Conservation (phyloP, 768 basidiomycete species). For the Dioszegia hungarica region DNA sequence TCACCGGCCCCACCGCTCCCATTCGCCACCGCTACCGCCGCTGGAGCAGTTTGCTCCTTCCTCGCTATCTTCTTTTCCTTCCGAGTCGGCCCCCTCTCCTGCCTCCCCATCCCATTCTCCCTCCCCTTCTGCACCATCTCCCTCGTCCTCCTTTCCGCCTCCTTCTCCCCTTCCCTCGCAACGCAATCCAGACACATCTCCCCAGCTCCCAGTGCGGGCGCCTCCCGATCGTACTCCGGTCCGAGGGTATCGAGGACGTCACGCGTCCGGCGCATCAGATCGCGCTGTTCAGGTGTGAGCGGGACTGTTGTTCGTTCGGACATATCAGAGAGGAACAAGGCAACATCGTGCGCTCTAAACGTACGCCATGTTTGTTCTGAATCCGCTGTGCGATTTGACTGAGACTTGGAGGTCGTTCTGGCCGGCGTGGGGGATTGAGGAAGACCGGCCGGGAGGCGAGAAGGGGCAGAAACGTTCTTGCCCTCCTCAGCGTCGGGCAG, state of each 20-base stretch:
- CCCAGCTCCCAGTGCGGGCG: background rate
- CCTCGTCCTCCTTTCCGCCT: background rate
- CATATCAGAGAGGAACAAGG: constrained; percentile 13
- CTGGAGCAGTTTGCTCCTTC: too few relatives aligned
- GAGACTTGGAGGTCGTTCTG: background rate
- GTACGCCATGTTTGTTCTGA: constrained; percentile 31
- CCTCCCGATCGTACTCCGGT: background rate
- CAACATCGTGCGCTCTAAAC: constrained; percentile 19
- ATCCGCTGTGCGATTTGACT: background rate
- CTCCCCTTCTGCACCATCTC: background rate
- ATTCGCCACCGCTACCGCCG: too few relatives aligned
- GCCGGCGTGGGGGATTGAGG: background rate
- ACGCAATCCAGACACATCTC: background rate
- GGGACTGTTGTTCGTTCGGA: constrained; percentile 13
- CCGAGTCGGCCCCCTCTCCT: background rate
- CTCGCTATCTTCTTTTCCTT: background rate
- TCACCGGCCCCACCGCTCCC: too few relatives aligned
- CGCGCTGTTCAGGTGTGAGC: constrained; percentile 9
- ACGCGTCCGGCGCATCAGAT: background rate
- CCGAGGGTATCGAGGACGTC: background rate
- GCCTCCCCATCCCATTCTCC: background rate
- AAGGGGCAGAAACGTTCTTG: background rate
- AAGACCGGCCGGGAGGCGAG: too few relatives aligned
- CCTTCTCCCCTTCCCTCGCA: background rate
- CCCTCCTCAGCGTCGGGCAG: too few relatives aligned